A percentile compares a stretch with the other conserved stretches of the same genome.
phyloP scores from a whole-genome alignment of 2,329 filamentous ascomycete species.

The Xylariomycetidae sp. region DNA sequence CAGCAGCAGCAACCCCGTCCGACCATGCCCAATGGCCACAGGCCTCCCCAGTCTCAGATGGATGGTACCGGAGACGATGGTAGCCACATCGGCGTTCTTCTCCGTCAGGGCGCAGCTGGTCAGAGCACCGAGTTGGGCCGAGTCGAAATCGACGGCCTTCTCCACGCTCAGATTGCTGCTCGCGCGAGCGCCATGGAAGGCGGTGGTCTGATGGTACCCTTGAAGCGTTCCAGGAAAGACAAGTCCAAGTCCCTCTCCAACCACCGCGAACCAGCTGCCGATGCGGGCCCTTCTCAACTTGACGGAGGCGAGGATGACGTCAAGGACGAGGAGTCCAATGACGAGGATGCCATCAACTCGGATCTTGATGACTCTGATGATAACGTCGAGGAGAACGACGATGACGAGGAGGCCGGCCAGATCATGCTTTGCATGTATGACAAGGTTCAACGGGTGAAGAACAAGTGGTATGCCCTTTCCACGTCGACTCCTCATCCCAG shows the following conservation, averaged over 20 bases:
- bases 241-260: constrained; percentile 21
- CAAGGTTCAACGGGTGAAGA: constrained; percentile 98
- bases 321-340: constrained; percentile 45
- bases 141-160: constrained; percentile 60
- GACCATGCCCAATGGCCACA: constrained; percentile 35
- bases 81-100: constrained; percentile 52
- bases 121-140: constrained; percentile 50
- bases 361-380: constrained; percentile 95
- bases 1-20: constrained; percentile 27
- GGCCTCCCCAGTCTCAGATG: constrained; percentile 52
- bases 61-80: constrained; percentile 66
- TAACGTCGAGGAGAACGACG: constrained; percentile 73
- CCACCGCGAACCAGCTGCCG: constrained; percentile 11
- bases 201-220: constrained; percentile 68
- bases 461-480: constrained; percentile 88
- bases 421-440: constrained; percentile 99
- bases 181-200: constrained; percentile 65
- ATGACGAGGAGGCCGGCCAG: constrained; percentile 78
- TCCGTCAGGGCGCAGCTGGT: constrained; percentile 49
- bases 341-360: constrained; percentile 97
- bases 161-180: constrained; percentile 62
- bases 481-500: constrained; percentile 13
- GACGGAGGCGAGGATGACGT: constrained; percentile 59
- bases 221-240: constrained; percentile 47
- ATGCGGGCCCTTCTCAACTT: constrained; percentile 39